phyloP scores from a whole-genome alignment of 2,329 filamentous ascomycete species.

The Cordyceps tenuipes region DNA sequence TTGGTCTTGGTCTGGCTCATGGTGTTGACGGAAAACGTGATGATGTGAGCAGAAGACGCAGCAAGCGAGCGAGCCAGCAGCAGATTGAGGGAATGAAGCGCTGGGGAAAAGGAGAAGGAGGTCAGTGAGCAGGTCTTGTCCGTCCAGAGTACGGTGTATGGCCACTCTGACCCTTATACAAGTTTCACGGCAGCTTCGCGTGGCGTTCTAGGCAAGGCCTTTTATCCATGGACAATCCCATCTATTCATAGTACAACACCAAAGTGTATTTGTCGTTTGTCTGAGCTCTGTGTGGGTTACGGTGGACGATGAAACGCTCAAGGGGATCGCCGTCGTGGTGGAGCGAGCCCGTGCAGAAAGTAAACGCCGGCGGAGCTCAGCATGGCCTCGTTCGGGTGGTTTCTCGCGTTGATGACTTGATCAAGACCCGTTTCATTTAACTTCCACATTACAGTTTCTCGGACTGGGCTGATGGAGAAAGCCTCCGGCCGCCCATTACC shows the following conservation, averaged over 20 bases:
- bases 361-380: not conserved
- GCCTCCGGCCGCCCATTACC: not conserved
- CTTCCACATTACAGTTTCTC: too few relatives aligned
- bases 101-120: too few relatives aligned
- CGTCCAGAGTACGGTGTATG: too few relatives aligned
- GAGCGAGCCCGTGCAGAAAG: not conserved
- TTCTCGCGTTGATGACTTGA: not conserved
- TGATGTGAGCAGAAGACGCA: not conserved
- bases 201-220: too few relatives aligned
- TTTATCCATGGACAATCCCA: too few relatives aligned
- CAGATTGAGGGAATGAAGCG: not conserved
- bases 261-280: not conserved
- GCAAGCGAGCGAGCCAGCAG: too few relatives aligned
- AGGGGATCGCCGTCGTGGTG: not conserved
- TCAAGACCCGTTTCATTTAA: not conserved
- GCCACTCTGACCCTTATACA: too few relatives aligned
- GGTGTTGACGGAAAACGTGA: not conserved
- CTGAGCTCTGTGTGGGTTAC: not conserved
- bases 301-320: not conserved
- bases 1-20: not conserved
- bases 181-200: too few relatives aligned
- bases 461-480: too few relatives aligned
- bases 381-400: not conserved
- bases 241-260: too few relatives aligned
- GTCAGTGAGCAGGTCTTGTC: not conserved